These are phyloP conservation scores for Trichoderma virens DNA, from an alignment of 495 filamentous ascomycete species.

Conservation along the genomic window DNA sequence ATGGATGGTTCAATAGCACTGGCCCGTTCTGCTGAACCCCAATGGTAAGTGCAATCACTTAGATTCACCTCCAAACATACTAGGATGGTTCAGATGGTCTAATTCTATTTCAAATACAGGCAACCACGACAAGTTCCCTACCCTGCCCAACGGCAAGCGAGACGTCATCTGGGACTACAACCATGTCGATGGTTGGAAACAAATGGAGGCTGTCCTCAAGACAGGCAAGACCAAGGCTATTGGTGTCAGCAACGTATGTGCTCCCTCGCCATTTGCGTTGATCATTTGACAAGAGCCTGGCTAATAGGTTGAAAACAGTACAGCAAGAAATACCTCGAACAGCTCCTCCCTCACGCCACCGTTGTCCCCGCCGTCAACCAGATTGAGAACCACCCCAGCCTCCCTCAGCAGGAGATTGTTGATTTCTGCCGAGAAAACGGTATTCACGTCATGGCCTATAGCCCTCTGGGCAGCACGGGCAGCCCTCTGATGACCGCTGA, in stretches of 20 bases:
- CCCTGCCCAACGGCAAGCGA: constrained; percentile 58
- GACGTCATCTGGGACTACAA: constrained; percentile 58
- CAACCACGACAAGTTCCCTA: constrained; percentile 71
- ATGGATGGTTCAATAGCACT: constrained; percentile 40
- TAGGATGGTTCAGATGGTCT: not conserved
- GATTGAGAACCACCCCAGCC: constrained; percentile 79
- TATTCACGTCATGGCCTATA: constrained; percentile 71
- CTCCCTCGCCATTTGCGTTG: not conserved
- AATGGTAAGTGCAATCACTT: constrained; percentile 38
- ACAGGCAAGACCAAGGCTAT: constrained; percentile 68
- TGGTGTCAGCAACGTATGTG: constrained; percentile 61
- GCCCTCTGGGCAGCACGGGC: constrained; percentile 70
- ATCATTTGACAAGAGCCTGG: too few species aligned
- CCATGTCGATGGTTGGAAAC: constrained; percentile 69
- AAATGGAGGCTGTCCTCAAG: constrained; percentile 63
- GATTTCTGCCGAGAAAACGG: constrained; percentile 66
- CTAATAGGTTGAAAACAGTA: too few species aligned
- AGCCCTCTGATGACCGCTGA: constrained; percentile 62
- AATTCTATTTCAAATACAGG: constrained; percentile 30
- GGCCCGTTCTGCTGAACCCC: constrained; percentile 79
- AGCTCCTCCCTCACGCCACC: constrained; percentile 57
- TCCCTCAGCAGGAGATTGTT: constrained; percentile 83
- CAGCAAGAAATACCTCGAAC: constrained; percentile 61
- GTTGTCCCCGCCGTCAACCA: constrained; percentile 80
- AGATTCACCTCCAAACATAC: not conserved